These are phyloP conservation scores for Lippia alba DNA, from an alignment of 305 asterid species.

Conservation along the genomic window DNA sequence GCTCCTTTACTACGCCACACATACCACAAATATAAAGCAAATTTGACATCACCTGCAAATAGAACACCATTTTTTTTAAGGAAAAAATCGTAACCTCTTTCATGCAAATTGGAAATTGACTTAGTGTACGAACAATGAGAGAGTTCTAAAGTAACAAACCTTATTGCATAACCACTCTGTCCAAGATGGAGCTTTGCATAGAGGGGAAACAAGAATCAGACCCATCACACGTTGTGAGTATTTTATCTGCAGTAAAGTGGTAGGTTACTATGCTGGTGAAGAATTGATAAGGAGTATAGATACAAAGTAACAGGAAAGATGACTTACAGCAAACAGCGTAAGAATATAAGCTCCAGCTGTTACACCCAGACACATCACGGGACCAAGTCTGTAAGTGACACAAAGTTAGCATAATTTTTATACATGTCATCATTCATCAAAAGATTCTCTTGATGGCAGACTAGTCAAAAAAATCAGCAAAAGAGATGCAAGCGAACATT, in stretches of 20 bases:
- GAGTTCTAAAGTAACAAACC: slow-evolving; percentile 45
- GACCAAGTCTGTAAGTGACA: slow-evolving; percentile 68
- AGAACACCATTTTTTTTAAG: slow-evolving; percentile 15
- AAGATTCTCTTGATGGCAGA: neutral
- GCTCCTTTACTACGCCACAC: slow-evolving; percentile 83
- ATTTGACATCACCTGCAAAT: slow-evolving; percentile 85
- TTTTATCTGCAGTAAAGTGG: slow-evolving; percentile 61
- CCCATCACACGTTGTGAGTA: slow-evolving; percentile 81
- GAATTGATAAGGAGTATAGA: slow-evolving; percentile 19
- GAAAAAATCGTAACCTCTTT: neutral
- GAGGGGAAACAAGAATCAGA: slow-evolving; percentile 89
- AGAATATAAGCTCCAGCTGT: slow-evolving; percentile 96
- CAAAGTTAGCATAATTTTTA: slow-evolving; percentile 26
- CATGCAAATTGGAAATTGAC: no score
- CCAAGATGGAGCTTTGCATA: slow-evolving; percentile 96
- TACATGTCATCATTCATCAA: neutral
- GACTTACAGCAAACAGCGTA: slow-evolving; percentile 89
- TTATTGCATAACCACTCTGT: slow-evolving; percentile 95
- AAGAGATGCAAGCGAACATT: neutral
- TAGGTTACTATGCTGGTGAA: slow-evolving; percentile 30
- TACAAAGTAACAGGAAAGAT: slow-evolving; percentile 11
- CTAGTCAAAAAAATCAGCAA: neutral
- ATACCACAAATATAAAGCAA: slow-evolving; percentile 88
- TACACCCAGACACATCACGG: slow-evolving; percentile 95
- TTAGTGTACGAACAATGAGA: slow-evolving; percentile 11